phyloP scores from a whole-genome alignment of 805 yeast genomes.

The Candida yuanshanica region DNA sequence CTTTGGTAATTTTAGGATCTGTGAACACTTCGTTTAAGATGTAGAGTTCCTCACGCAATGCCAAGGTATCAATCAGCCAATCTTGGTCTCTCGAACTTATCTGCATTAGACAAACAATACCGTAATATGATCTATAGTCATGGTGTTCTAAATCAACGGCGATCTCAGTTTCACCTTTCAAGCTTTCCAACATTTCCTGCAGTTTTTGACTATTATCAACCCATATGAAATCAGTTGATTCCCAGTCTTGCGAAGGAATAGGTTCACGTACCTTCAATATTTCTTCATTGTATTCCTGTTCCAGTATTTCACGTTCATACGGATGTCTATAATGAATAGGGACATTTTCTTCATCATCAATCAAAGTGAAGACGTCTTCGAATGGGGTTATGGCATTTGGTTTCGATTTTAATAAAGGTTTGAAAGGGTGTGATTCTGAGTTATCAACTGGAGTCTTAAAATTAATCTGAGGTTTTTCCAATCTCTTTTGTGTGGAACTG shows the following conservation, averaged over 20 bases:
- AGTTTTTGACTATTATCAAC: constrained; percentile 57
- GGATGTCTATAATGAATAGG: constrained; percentile 76
- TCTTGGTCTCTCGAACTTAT: constrained; percentile 77
- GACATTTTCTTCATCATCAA: constrained; percentile 31
- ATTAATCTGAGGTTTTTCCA: constrained; percentile 62
- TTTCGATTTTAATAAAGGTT: constrained; percentile 63
- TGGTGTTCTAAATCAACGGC: constrained; percentile 98
- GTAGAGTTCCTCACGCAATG: constrained; percentile 65
- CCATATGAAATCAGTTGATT: constrained; percentile 58
- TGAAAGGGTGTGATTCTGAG: constrained; percentile 64
- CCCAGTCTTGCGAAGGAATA: constrained; percentile 57
- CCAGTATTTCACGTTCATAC: constrained; percentile 66
- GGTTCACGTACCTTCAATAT: constrained; percentile 44
- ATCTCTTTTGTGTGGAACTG: constrained; percentile 23
- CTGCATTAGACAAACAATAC: constrained; percentile 91
- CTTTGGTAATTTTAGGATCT: constrained; percentile 75
- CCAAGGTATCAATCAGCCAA: constrained; percentile 81
- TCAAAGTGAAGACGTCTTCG: constrained; percentile 42
- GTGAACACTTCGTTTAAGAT: constrained; percentile 70
- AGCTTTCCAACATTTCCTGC: constrained; percentile 45
- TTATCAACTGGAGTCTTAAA: constrained; percentile 64
- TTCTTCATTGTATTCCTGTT: constrained; percentile 60
- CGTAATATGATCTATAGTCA: constrained; percentile 84
- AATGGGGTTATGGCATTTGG: constrained; percentile 63
- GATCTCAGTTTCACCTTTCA: constrained; percentile 50